A percentile compares a stretch with the other conserved stretches of the same genome.
These are phyloP conservation scores for Vinca minor DNA, from an alignment of 257 asterid species.

Conservation along the genomic window DNA sequence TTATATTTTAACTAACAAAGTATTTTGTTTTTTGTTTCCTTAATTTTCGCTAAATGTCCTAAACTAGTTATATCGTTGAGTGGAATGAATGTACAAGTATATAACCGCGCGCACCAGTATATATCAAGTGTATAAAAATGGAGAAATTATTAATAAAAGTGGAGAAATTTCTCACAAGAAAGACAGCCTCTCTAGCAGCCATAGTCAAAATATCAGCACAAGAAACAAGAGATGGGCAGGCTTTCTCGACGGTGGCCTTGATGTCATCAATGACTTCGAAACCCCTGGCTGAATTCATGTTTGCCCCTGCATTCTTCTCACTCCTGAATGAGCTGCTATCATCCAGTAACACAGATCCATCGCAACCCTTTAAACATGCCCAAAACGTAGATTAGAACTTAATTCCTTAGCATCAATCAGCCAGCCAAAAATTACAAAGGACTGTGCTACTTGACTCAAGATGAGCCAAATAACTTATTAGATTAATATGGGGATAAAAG, in stretches of 20 bases:
- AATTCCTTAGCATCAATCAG: too few relatives aligned
- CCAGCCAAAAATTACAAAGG: too few relatives aligned
- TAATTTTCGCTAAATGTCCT: too few relatives aligned
- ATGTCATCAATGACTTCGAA: constrained; percentile 62
- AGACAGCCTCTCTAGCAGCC: constrained; percentile 63
- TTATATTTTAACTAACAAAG: too few relatives aligned
- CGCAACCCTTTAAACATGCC: constrained; percentile 50
- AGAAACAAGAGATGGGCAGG: constrained; percentile 62
- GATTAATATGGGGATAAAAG: too few relatives aligned
- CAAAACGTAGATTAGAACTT: neutral
- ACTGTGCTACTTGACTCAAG: too few relatives aligned
- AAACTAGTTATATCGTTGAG: too few relatives aligned
- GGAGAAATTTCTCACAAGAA: constrained; percentile 29
- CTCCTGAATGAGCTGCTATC: constrained; percentile 44
- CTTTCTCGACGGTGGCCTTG: constrained; percentile 54
- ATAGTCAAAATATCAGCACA: constrained; percentile 64
- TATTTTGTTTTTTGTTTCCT: too few relatives aligned
- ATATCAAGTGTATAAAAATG: neutral
- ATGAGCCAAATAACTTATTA: too few relatives aligned
- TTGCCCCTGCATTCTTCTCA: constrained; percentile 49
- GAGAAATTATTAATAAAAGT: neutral
- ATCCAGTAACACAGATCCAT: constrained; percentile 63
- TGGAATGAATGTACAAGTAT: too few relatives aligned
- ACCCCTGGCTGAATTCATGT: constrained; percentile 57
- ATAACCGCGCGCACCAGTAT: too few relatives aligned